These are phyloP conservation scores for Coemansia sp. DNA, from an alignment of 192 early-diverging fungal species.

Conservation along the genomic window DNA sequence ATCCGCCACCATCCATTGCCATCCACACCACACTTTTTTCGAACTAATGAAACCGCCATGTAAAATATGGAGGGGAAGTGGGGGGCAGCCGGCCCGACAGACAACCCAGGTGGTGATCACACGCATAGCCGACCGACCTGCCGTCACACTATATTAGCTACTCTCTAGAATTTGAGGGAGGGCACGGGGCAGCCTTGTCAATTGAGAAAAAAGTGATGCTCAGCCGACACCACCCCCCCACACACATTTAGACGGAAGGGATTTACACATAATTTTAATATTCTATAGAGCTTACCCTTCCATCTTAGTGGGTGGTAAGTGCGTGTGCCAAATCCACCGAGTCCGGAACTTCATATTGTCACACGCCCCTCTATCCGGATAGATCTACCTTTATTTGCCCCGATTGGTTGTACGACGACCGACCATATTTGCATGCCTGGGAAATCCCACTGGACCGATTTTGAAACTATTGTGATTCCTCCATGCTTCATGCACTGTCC, in stretches of 20 bases:
- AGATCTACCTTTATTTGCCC: neutral
- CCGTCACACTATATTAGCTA: neutral
- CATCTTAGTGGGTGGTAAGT: neutral
- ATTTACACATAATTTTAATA: neutral
- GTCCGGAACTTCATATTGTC: neutral
- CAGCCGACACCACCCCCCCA: neutral
- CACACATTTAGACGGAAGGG: neutral
- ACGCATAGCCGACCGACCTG: neutral
- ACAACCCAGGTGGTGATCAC: neutral
- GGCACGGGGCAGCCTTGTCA: neutral
- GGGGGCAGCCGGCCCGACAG: neutral
- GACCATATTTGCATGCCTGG: neutral
- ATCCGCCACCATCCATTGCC: slow-evolving; percentile 4
- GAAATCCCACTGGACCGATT: neutral
- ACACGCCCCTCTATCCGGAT: neutral
- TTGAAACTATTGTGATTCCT: neutral
- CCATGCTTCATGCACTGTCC: neutral
- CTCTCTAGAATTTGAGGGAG: neutral
- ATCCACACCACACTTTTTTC: neutral
- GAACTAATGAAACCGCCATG: neutral
- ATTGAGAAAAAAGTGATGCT: neutral
- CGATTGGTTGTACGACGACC: neutral
- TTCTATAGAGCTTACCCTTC: neutral
- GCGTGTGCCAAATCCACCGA: neutral
- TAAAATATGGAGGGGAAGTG: neutral